These are phyloP conservation scores for Komagataella pseudopastoris DNA, from an alignment of 805 yeast species.

Conservation along the genomic window DNA sequence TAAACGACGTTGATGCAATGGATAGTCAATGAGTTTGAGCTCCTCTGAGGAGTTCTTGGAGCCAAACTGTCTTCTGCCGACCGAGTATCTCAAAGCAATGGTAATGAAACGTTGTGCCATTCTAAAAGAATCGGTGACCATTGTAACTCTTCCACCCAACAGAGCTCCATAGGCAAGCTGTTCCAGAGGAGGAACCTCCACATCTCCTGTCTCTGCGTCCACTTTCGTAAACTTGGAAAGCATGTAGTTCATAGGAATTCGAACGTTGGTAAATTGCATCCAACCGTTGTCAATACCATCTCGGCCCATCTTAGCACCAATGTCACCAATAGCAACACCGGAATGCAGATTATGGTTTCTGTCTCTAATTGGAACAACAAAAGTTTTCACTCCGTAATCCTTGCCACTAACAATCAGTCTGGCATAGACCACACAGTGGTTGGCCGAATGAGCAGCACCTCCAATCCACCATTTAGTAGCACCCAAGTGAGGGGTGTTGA, in stretches of 20 bases:
- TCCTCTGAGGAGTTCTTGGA: conserved; percentile 34
- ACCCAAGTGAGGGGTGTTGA: conserved; percentile 80
- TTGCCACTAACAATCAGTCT: conserved; percentile 67
- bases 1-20: conserved; percentile 79
- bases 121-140: conserved; percentile 79
- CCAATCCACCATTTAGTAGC: conserved; percentile 99
- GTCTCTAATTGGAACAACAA: conserved; percentile 84
- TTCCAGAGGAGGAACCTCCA: conserved; percentile 70
- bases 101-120: conserved; percentile 69
- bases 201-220: conserved; percentile 44
- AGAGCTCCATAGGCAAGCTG: conserved; percentile 83
- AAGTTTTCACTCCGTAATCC: conserved; percentile 87
- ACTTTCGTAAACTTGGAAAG: conserved; percentile 69
- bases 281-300: conserved; percentile 95
- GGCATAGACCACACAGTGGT: conserved; percentile 78
- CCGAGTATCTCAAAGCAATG: conserved; percentile 80
- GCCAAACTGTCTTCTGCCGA: conserved; percentile 79
- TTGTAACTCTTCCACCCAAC: conserved; percentile 77
- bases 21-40: conserved; percentile 70
- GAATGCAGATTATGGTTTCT: conserved; percentile 56
- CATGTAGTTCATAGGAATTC: conserved; percentile 77
- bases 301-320: conserved; percentile 92
- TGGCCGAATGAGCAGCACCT: conserved; percentile 92
- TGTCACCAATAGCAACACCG: conserved; percentile 80
- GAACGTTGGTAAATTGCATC: conserved; percentile 80